Conservation (phyloP, 805 yeast genomes). For the Limtongozyma cylindracea region DNA sequence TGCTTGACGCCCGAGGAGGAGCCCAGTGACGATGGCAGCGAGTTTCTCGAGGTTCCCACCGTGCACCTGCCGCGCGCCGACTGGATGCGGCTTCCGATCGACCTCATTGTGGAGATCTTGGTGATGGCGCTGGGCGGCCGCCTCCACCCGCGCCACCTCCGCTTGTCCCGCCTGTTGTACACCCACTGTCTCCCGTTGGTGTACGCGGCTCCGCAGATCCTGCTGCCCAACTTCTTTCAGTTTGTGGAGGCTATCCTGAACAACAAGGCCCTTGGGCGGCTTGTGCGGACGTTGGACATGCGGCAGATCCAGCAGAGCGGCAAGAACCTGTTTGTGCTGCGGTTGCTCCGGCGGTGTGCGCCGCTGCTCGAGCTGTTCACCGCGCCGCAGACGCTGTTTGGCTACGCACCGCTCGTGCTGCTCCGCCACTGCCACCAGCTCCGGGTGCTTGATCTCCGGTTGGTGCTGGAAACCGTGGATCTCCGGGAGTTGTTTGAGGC, state of each 20-base stretch:
- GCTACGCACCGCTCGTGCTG: conserved; percentile 70
- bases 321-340: conserved; percentile 73
- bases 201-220: conserved; percentile 36
- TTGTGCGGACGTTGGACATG: conserved; percentile 45
- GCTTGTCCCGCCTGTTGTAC: conserved; percentile 40
- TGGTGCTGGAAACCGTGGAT: conserved; percentile 81
- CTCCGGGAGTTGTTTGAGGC: conserved; percentile 57
- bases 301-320: conserved; percentile 74
- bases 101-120: conserved; percentile 9
- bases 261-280: conserved; percentile 23
- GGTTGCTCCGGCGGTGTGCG: conserved; percentile 56
- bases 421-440: conserved; percentile 44
- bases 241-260: conserved; percentile 48
- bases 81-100: conserved; percentile 10
- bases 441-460: conserved; percentile 44
- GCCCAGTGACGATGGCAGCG: too few species aligned
- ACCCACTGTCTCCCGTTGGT: conserved; percentile 31
- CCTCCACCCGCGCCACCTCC: conserved; percentile 20
- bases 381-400: conserved; percentile 92
- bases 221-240: conserved; percentile 36
- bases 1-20: too few species aligned
- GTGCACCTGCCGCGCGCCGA: conserved; percentile 1
- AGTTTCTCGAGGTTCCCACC: too few species aligned
- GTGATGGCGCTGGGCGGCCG: conserved; percentile 8
- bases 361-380: conserved; percentile 36